Base-by-base conservation (phyloP, 78 protist genomes). In the Dictyostelium capitatum region DNA sequence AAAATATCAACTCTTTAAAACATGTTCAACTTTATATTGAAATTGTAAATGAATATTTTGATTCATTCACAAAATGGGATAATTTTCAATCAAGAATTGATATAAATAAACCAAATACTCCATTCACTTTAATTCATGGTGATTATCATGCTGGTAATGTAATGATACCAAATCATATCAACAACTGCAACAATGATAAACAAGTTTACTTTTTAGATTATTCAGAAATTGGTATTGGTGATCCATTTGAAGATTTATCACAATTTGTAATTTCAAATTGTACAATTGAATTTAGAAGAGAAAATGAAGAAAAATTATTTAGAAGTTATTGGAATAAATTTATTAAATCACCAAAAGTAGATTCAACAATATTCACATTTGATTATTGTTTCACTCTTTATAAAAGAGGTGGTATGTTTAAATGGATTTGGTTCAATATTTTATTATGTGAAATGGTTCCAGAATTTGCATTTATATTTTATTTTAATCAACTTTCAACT, bases 121-220 rank as follows among this genome's bases (percentile, higher is more conserved):
- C 67, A 23, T 77, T 77, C 19, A 77, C 82, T 6, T 25, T 77
- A n/a, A 20, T 23, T 15, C 82, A 77, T 51, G 82, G 82, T 51
- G 82, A 77, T 77, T 77, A 50, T 51, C 82, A 77, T 51, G 82
- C 82, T 77, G 82, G 67, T 51, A 77, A 77, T 77, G 12, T 51
- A 14, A 50, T 77, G 82, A 32, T 62, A 46, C 59, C 41, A 46
- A 41, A 64, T 20, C 7, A 4, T 3, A n/a, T 3, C 10, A 14
- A 62, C 37, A n/a, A 14, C 70, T 2, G 1, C 70, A 20, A 62
- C 19, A 23, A 62, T 8, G 46, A 67, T 12, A 7, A 19, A 37
- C 51, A 73, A n/a, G 23, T 77, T 28, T 51, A 77, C 37, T 53
- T 77, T 30, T 50, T 77, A 46, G 82, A 77, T 53, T 77, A 41